Conservation (phyloP, 1,284 basidiomycete species). For the Heterobasidion parviporum region DNA sequence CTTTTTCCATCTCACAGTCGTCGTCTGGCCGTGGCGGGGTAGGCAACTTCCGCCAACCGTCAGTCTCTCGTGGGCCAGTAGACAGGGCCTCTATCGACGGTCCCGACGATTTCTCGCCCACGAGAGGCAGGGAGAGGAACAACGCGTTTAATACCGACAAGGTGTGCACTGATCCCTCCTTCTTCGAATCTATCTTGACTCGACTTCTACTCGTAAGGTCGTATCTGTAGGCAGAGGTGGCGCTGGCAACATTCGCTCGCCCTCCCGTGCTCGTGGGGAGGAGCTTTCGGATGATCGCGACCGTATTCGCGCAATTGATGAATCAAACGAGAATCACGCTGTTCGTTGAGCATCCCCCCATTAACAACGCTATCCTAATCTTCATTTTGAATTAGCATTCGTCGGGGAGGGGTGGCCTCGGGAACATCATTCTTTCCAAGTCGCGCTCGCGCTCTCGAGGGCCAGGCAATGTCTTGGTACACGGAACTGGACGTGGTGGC, state of each 20-base stretch:
- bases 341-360: not conserved
- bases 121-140: not conserved
- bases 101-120: constrained; percentile 1
- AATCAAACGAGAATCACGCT: not conserved
- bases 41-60: not conserved
- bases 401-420: not conserved
- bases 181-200: not conserved
- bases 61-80: not conserved
- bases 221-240: constrained; percentile 1
- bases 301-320: not conserved
- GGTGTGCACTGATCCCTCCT: not conserved
- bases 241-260: constrained; percentile 30
- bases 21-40: not conserved
- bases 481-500: constrained; percentile 61
- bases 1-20: not conserved
- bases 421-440: constrained; percentile 38
- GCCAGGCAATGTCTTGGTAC: constrained; percentile 11
- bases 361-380: not conserved
- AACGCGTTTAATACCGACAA: not conserved
- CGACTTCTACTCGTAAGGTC: not conserved
- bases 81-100: not conserved
- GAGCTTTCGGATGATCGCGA: not conserved
- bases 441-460: not conserved
- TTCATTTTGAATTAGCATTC: not conserved
- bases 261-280: not conserved